Evolutionary conservation across 2,329 filamentous ascomycete genomes (phyloP).

Genomic region (Arachnomyces sp.): DNA sequence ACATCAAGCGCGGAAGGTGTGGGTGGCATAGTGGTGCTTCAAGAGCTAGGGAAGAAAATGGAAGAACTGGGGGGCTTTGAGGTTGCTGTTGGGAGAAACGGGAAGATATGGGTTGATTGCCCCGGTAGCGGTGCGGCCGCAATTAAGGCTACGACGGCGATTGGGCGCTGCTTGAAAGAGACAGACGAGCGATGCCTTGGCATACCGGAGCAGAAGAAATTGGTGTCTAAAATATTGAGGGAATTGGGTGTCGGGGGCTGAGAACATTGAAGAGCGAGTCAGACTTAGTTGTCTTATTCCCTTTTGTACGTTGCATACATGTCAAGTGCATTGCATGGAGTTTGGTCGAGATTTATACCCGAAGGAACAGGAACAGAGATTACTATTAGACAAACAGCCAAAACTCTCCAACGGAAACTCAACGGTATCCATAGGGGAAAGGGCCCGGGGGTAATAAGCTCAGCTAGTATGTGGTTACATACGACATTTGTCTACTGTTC

Average conservation of each 20-base stretch:
- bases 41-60: conserved; percentile 71
- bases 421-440: too few species aligned
- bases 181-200: conserved; percentile 56
- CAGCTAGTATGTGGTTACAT: too few species aligned
- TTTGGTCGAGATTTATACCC: too few species aligned
- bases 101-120: conserved; percentile 83
- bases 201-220: conserved; percentile 37
- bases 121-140: conserved; percentile 45
- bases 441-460: too few species aligned
- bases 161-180: conserved; percentile 69
- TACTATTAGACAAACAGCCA: too few species aligned
- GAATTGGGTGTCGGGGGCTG: conserved; percentile 24
- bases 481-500: too few species aligned
- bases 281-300: too few species aligned
- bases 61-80: conserved; percentile 60
- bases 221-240: conserved; percentile 35
- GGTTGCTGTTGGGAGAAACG: conserved; percentile 87
- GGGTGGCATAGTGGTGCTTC: conserved; percentile 63
- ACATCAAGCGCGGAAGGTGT: conserved; percentile 39
- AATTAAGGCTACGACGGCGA: conserved; percentile 61
- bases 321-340: too few species aligned
- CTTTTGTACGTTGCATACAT: too few species aligned
- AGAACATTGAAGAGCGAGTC: neutral
- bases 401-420: too few species aligned
- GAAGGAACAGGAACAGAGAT: too few species aligned